Conservation (phyloP, 305 asterid genomes). For the Fraxinus floribunda region DNA sequence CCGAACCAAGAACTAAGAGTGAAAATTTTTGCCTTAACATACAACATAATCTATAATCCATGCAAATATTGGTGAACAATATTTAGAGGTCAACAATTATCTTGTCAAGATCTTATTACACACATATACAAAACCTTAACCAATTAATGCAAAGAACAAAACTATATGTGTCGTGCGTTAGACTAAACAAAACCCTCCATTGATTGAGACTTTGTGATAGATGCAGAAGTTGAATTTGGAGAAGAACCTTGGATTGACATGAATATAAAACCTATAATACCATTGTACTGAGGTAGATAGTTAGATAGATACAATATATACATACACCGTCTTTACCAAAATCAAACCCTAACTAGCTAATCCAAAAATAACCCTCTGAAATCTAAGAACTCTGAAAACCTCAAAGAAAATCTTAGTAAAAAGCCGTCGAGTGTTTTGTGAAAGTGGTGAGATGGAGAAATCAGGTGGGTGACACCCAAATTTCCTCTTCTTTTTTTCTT, state of each 20-base stretch:
- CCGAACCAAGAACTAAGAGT: not conserved
- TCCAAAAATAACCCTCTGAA: constrained; percentile 24
- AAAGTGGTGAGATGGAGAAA: constrained; percentile 23
- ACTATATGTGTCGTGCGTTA: not conserved
- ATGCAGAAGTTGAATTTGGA: constrained; percentile 37
- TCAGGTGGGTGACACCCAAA: constrained; percentile 27
- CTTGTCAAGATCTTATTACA: not conserved
- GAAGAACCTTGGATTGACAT: constrained; percentile 11
- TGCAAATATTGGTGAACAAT: not conserved
- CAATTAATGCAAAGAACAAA: constrained; percentile 23
- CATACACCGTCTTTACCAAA: constrained; percentile 16
- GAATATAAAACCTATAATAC: constrained; percentile 19
- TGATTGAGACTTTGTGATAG: constrained; percentile 28
- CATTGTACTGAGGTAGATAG: constrained; percentile 22
- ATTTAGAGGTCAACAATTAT: not conserved
- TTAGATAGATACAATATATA: constrained; percentile 1
- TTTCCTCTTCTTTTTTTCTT: constrained; percentile 14
- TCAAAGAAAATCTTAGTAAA: constrained; percentile 8
- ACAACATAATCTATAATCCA: not conserved
- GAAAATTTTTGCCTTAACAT: not conserved
- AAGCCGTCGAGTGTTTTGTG: constrained; percentile 18
- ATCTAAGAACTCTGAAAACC: constrained; percentile 26
- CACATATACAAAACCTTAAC: constrained; percentile 24
- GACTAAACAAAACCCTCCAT: constrained; percentile 1
- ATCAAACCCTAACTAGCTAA: constrained; percentile 37